Base-by-base conservation (phyloP, 139 green algal genomes). In the Haematococcus lacustris region DNA sequence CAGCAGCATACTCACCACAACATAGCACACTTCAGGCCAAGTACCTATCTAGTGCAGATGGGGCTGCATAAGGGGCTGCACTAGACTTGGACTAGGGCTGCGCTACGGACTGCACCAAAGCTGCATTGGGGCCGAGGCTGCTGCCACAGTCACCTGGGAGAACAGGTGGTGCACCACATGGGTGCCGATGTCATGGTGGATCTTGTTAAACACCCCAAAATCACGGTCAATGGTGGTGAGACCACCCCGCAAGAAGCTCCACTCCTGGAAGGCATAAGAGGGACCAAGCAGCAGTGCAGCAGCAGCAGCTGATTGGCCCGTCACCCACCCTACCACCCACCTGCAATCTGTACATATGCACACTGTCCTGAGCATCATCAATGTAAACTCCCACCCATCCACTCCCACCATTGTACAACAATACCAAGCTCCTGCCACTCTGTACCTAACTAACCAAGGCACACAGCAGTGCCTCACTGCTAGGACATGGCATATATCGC, bases 151-250 rank as follows among this genome's bases (percentile, higher is more conserved):
- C 39, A 86, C 76, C 76, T 86, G 85, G 64, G 93, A 88, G 83
- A 97, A 97, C 32, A 98, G 82, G 80, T 98, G 93, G 74, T 97
- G 93, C 69, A 96, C 81, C 13, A 97, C 93, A 79, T 97, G 93
- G 1, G 92, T 97, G 47, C 90, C 93, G 38, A 98, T 98, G 78
- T 97, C 86, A 71, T 98, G 93, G 79, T 97, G 92, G 71, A 98
- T 93, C 78, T 96, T 96, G 82, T 97, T 97, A 85, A 97, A 95
- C 78, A 98, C 94, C 73, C 93, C 93, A 69, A 92, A 98, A 76
- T 98, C 94, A 35, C 89, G 87, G 84, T 98, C 93, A 40, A 97
- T 80, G 32, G 90, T 94, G 61, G 92, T 92, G 61, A 98, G 85
- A 51, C 93, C 93, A 43, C 93, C 93, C 39, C 93, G 88, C 83